These are phyloP conservation scores for Monilinia laxa DNA, from an alignment of 2,329 filamentous ascomycete genomes.

Conservation along the genomic window DNA sequence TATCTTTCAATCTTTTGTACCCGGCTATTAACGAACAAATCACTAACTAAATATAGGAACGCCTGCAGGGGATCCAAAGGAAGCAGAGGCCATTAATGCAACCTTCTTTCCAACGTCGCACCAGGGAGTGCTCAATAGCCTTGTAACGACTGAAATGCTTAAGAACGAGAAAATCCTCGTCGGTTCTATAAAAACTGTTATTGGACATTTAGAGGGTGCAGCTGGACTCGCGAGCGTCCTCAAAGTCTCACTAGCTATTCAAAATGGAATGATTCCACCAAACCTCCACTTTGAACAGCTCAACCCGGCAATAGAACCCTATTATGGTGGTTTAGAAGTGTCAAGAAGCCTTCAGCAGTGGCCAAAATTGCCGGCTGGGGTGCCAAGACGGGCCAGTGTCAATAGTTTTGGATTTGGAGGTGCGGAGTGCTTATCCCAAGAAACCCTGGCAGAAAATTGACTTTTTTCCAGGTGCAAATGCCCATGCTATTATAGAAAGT, in stretches of 20 bases:
- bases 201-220: not conserved
- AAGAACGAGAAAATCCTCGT: not conserved
- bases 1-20: too few relatives aligned
- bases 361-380: not conserved
- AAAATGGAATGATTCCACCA: not conserved
- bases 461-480: not conserved
- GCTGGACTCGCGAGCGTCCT: not conserved
- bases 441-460: too few relatives aligned
- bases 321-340: not conserved
- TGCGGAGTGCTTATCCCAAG: not conserved
- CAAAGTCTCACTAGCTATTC: not conserved
- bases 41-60: slow-evolving; percentile 25
- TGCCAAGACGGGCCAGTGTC: not conserved
- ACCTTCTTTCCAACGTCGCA: slow-evolving; percentile 18
- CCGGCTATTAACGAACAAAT: too few relatives aligned
- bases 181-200: not conserved
- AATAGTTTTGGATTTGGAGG: not conserved
- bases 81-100: slow-evolving; percentile 26
- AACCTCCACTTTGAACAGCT: not conserved
- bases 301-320: not conserved
- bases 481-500: not conserved
- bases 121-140: not conserved
- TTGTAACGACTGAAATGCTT: not conserved
- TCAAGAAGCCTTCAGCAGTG: not conserved
- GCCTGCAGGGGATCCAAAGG: slow-evolving; percentile 30